Conservation (phyloP, 345 rosid genomes). For the Alliaria petiolata region DNA sequence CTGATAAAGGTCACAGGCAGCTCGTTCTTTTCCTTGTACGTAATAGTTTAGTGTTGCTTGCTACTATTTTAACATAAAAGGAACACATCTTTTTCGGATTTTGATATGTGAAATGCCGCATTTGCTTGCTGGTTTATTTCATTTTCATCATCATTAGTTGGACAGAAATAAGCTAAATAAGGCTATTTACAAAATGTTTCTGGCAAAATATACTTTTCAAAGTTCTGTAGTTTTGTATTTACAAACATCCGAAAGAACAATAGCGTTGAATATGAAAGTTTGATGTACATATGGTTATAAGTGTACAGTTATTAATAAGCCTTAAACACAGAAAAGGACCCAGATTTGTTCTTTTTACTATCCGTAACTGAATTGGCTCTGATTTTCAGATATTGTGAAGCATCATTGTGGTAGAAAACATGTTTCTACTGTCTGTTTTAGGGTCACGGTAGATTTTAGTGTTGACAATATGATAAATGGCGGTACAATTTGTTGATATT, state of each 20-base stretch:
- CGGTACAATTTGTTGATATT: background rate
- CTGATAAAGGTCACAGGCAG: slow-evolving; percentile 92
- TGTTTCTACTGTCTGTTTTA: background rate
- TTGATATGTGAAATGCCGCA: background rate
- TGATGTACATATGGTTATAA: background rate
- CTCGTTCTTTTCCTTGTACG: slow-evolving; percentile 87
- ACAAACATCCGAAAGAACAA: background rate
- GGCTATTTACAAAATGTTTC: background rate
- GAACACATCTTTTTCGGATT: background rate
- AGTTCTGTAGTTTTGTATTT: background rate
- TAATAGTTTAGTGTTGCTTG: slow-evolving; percentile 37
- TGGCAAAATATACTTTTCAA: background rate
- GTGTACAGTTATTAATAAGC: background rate
- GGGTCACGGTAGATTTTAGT: background rate
- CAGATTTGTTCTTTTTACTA: background rate
- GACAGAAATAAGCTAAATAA: background rate
- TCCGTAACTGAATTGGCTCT: background rate
- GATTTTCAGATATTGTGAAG: background rate
- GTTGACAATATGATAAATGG: slow-evolving; percentile 7
- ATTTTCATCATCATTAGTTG: background rate
- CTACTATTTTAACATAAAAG: background rate
- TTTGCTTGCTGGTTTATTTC: background rate
- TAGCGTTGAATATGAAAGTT: background rate
- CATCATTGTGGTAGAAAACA: background rate
- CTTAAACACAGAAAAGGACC: background rate